Percentiles rank a stretch among this genome's conserved stretches.
Evolutionary conservation across 345 rosid species (phyloP).

Genomic region (Aquilaria malaccensis): DNA sequence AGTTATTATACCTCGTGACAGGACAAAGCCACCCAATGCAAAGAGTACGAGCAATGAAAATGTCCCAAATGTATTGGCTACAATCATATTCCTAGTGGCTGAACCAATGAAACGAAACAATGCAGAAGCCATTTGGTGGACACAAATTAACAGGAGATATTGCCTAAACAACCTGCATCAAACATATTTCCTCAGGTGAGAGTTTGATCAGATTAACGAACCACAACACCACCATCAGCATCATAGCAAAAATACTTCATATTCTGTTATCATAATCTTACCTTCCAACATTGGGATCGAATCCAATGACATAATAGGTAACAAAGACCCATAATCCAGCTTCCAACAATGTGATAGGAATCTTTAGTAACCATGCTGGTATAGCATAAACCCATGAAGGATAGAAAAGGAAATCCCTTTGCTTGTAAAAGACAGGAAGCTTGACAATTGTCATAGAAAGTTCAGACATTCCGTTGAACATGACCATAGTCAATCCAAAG

Average conservation of each 20-base stretch:
- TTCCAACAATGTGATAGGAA: conserved; percentile 60
- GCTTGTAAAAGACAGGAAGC: conserved; percentile 88
- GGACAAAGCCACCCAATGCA: conserved; percentile 56
- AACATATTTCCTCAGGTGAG: neutral
- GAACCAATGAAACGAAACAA: conserved; percentile 55
- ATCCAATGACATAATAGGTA: conserved; percentile 68
- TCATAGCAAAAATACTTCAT: neutral
- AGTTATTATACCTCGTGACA: conserved; percentile 37
- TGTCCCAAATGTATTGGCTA: conserved; percentile 57
- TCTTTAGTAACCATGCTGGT: conserved; percentile 77
- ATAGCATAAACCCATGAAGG: conserved; percentile 79
- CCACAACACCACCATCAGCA: neutral
- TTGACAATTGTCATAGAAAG: conserved; percentile 66
- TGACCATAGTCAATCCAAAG: conserved; percentile 36
- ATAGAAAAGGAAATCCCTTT: conserved; percentile 63
- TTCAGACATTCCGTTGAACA: conserved; percentile 74
- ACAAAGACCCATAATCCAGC: conserved; percentile 53
- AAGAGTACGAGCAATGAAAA: conserved; percentile 42
- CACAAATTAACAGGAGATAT: conserved; percentile 39
- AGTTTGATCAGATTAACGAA: neutral
- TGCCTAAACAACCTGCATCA: conserved; percentile 57
- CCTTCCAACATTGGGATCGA: conserved; percentile 72
- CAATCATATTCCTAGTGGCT: conserved; percentile 50
- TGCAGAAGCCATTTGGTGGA: conserved; percentile 58
- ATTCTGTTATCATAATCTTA: conserved; percentile 7